Base-by-base conservation (phyloP, 768 basidiomycete genomes). In the Amanita rimosa region DNA sequence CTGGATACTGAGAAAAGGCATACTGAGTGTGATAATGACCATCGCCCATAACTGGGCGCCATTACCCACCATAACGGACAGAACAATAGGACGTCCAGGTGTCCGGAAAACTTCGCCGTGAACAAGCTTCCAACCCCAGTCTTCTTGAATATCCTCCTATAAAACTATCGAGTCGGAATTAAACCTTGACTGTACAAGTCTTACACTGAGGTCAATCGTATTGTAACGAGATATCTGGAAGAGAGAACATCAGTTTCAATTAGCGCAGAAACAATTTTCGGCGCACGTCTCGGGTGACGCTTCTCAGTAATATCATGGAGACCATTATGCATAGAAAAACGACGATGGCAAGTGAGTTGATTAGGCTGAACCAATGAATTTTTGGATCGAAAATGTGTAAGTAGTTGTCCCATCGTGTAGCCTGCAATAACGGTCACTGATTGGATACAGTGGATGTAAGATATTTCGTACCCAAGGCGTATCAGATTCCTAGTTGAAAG, bases 111-210 rank as follows among this genome's bases (percentile, higher is more conserved):
- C 89, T 65, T 98, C 95, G 17, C 92, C 93, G 56, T 96, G 92
- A 19, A 98, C 82, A 14, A 98, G 77, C 60, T 98, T 98, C 95
- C 95, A 98, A 1, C 95, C 95, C 78, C 85, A 95, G 57, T 98
- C 95, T 67, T 98, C 95, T 64, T 94, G 91, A 2, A 96, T 87
- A 58, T 95, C 92, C 59, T 95, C 92, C 87, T 91, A 54, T 14
- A 50, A 16, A 41, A 51, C 29, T 19, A 37, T 43, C 49, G 10
- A 22, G 21, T 53, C 33, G 19, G 13, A 35, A 39, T 34, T 3
- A 41, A 26, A 41, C 17, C 24, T 7, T 39, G 40, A 47, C 11
- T 14, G 34, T 22, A 10, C 24, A 38, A 48, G 6, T 61, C 79
- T 55, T 62, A 90, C 89, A 53, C 84, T 87, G 34, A 96, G 68